Conservation (phyloP, 257 asterid genomes). For the Solanum pennellii region DNA sequence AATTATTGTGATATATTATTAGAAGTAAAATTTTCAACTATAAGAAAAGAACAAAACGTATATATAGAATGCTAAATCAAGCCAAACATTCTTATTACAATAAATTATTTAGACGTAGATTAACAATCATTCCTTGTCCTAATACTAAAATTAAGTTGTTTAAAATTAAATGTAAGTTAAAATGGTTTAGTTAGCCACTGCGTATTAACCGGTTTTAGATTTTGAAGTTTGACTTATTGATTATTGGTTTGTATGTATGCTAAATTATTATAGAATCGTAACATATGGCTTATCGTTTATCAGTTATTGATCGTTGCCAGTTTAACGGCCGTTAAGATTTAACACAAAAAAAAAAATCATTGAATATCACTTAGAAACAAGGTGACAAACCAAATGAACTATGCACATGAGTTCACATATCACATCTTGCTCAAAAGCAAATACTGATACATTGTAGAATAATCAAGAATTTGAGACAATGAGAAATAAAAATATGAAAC, state of each 20-base stretch:
- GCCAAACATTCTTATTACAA: neutral
- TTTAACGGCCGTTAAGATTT: too few species aligned
- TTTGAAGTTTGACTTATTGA: neutral
- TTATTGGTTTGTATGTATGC: neutral
- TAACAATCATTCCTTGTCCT: neutral
- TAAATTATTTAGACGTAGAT: neutral
- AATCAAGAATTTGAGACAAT: neutral
- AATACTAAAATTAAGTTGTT: neutral
- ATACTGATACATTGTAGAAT: neutral
- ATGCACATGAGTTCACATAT: too few species aligned
- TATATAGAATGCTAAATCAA: neutral
- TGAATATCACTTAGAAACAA: too few species aligned
- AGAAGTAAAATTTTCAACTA: neutral
- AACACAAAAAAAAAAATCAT: neutral
- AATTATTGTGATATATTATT: neutral
- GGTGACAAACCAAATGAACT: neutral
- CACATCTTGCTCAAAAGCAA: neutral
- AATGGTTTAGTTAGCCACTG: neutral
- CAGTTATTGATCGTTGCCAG: neutral
- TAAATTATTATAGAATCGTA: too few species aligned
- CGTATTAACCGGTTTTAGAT: neutral
- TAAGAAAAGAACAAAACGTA: neutral
- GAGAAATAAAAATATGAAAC: neutral
- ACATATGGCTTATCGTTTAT: too few species aligned
- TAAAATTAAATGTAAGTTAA: neutral